phyloP scores from a whole-genome alignment of 345 rosid genomes.

The Salix suchowensis region DNA sequence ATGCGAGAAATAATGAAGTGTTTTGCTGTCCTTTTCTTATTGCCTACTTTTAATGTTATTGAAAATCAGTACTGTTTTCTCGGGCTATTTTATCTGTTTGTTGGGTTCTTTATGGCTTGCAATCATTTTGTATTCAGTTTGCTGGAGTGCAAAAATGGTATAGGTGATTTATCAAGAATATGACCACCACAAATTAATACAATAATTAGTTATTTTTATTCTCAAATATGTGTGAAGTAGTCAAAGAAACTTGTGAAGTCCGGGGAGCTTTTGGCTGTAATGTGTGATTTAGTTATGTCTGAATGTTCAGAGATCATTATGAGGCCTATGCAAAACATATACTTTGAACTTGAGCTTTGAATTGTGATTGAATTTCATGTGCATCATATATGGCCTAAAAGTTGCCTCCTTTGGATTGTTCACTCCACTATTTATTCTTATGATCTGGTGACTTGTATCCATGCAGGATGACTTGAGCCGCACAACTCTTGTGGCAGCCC shows the following conservation, averaged over 20 bases:
- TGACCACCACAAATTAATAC: background rate
- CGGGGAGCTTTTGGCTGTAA: background rate
- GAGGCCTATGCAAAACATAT: background rate
- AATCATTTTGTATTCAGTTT: background rate
- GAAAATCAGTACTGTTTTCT: background rate
- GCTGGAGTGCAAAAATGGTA: background rate
- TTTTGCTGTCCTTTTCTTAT: background rate
- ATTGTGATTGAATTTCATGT: background rate
- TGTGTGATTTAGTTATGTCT: background rate
- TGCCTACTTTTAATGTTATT: background rate
- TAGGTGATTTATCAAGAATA: background rate
- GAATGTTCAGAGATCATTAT: background rate
- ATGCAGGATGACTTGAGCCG: slow-evolving; percentile 64
- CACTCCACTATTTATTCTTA: background rate
- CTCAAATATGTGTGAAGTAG: background rate
- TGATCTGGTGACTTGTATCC: slow-evolving; percentile 7
- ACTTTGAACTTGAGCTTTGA: background rate
- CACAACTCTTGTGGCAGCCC: slow-evolving; percentile 31
- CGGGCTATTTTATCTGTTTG: background rate
- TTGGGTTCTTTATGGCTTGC: background rate
- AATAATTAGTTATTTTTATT: background rate
- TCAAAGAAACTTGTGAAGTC: background rate
- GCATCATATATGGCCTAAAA: background rate
- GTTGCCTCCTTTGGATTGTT: background rate
- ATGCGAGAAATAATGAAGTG: background rate